phyloP scores from a whole-genome alignment of 331 rosid species.

The Acacia pycnantha region DNA sequence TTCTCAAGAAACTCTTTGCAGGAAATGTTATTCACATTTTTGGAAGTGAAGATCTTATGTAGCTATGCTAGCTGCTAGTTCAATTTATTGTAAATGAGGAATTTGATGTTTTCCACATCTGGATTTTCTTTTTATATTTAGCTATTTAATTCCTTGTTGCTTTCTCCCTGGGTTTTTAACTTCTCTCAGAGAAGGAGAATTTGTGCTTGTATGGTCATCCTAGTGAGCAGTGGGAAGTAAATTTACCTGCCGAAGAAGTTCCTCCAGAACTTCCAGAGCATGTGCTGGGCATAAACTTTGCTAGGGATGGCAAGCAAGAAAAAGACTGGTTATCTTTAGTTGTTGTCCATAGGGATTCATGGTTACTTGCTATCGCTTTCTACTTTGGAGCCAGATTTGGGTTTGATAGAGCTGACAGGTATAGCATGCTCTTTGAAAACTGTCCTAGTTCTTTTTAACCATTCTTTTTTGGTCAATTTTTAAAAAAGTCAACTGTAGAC shows the following conservation, averaged over 20 bases:
- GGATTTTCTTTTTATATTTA: slow-evolving; percentile 2
- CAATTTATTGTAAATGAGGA: slow-evolving; percentile 2
- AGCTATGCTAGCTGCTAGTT: not conserved
- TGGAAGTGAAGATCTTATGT: slow-evolving; percentile 11
- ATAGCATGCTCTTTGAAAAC: slow-evolving; percentile 8
- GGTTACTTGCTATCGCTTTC: slow-evolving; percentile 90
- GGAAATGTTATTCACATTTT: not conserved
- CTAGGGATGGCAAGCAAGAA: slow-evolving; percentile 93
- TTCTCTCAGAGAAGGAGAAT: slow-evolving; percentile 84
- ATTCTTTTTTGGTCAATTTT: not conserved
- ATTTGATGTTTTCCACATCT: not conserved
- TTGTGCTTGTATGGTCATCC: slow-evolving; percentile 84
- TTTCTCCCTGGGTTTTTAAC: slow-evolving; percentile 16
- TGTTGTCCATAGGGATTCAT: slow-evolving; percentile 91
- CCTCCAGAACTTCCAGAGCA: slow-evolving; percentile 98
- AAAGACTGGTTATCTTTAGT: slow-evolving; percentile 91
- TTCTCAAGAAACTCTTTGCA: slow-evolving; percentile 13
- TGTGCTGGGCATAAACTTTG: slow-evolving; percentile 92
- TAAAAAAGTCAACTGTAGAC: not conserved
- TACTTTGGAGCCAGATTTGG: slow-evolving; percentile 95
- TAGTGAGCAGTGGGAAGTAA: slow-evolving; percentile 93
- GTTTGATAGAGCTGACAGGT: slow-evolving; percentile 83
- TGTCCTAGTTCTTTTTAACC: not conserved
- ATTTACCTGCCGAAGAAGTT: slow-evolving; percentile 96
- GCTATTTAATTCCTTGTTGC: slow-evolving; percentile 16